A percentile compares a stretch with the other conserved stretches of the same genome.
Conservation (phyloP, 768 basidiomycete species). For the Calocera cornea region DNA sequence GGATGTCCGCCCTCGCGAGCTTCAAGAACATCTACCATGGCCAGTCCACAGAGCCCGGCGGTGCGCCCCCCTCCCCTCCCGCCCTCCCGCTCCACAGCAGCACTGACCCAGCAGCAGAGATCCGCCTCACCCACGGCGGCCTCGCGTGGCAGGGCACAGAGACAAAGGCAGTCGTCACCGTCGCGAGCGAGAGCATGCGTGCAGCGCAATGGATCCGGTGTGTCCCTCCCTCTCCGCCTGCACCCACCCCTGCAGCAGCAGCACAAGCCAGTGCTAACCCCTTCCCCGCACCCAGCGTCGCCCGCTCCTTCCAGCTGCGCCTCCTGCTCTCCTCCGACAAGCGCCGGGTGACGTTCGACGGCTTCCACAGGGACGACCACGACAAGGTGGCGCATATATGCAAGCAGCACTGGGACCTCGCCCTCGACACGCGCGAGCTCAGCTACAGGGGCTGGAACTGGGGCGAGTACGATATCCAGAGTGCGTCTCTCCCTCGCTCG, state of each 20-base stretch:
- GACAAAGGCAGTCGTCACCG: slow-evolving; percentile 44
- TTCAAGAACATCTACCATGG: slow-evolving; percentile 79
- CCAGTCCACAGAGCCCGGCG: slow-evolving; percentile 57
- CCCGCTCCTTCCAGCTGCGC: slow-evolving; percentile 79
- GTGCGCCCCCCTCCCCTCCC: slow-evolving; percentile 30
- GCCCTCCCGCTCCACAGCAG: slow-evolving; percentile 10
- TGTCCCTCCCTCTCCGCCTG: background rate
- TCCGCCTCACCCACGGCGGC: slow-evolving; percentile 78
- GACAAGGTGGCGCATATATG: slow-evolving; percentile 68
- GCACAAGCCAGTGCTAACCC: too few relatives aligned
- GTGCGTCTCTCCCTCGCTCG: slow-evolving; percentile 29
- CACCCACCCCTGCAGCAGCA: too few relatives aligned
- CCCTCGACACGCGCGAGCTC: slow-evolving; percentile 72
- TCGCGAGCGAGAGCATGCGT: slow-evolving; percentile 62
- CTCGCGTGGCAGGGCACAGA: slow-evolving; percentile 84
- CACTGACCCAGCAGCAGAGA: slow-evolving; percentile 5
- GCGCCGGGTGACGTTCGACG: slow-evolving; percentile 75
- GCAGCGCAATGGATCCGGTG: slow-evolving; percentile 76
- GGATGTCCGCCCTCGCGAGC: background rate
- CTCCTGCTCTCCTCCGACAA: slow-evolving; percentile 61
- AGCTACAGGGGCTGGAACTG: slow-evolving; percentile 97
- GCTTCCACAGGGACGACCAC: slow-evolving; percentile 88
- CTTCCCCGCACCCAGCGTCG: slow-evolving; percentile 47
- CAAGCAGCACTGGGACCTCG: slow-evolving; percentile 76
- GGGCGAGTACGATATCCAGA: slow-evolving; percentile 90